Evolutionary conservation across 108 stramenopile species (phyloP), one percentile per base, ranked within the genome.

Genomic region (Cyclotella choctawhatcheeana): DNA sequence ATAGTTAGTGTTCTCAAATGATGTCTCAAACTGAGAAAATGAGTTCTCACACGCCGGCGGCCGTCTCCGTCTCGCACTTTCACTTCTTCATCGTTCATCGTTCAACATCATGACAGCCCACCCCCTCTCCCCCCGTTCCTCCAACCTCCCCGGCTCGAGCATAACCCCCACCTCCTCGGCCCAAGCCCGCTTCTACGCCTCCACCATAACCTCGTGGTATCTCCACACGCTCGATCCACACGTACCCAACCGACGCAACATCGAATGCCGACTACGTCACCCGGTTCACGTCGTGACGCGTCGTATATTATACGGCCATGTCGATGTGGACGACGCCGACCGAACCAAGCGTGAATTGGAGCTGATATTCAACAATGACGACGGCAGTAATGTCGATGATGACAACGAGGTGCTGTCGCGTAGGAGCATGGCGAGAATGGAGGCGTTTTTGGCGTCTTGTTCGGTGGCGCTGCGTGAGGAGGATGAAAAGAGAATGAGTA

Each of bases 361-460:
- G 33, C 47, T 61, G 43, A 2, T 72, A 2, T 79, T 72, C 62
- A 84, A 81, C 64, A 75, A 77, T 52, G 77, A 73, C 24, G 77
- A 82, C n/a, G n/a, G n/a, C n/a, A 18, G 72, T 75, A 4, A 63
- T 67, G 33, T 79, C 79, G 30, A 74, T 69, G 37, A 66, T 74
- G 30, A 65, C 73, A 59, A 65, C 76, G 21, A 71, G 79, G 58
- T 52, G 17, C 66, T 94, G 25, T 71, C 74, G 14, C 62, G 88
- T 18, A 72, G 93, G 27, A 76, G 69, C 32, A 76, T 76, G 53
- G 90, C 90, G 25, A 67, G 93, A 43, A 86, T 94, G 89, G 90
- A 91, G 67, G 93, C 93, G 13, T 92, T 94, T 69, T 53, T 94
- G 65, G 85, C 85, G 6, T 76, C 86, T 0, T 88, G 85, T 54